Base-by-base conservation (phyloP, 139 green algal genomes). In the Zygnema cylindricum region DNA sequence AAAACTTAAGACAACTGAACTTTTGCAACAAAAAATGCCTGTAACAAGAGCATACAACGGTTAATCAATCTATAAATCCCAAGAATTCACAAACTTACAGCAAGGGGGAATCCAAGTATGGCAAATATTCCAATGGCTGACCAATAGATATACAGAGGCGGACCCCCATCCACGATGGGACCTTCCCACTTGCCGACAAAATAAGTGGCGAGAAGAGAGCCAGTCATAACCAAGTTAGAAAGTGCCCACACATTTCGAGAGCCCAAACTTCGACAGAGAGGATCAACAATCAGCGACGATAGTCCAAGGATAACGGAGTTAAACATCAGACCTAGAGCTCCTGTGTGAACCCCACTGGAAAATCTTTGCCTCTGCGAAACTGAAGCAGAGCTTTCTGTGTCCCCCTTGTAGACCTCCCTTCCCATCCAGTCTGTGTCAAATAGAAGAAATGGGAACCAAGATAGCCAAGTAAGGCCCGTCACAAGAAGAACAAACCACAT, bases 371-470 rank as follows among this genome's bases (percentile, higher is more conserved):
- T 11, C 16, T 71, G 41, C 23, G 41, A n/a, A 32, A 16, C 43
- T 35, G 38, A 32, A 32, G 84, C 75, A 0, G 25, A 41, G n/a
- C n/a, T n/a, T n/a, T n/a, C n/a, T n/a, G n/a, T n/a, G n/a, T n/a
- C n/a, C 0, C 88, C 88, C 0, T 36, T 35, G 42, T 76, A 92
- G 0, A 92, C 55, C 40, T 92, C 83, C 0, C 88, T 23, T 30
- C 88, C 88, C 69, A 92, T 88, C 88, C 88, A 92, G 25, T 92
- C 88, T 0, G 88, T 92, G 39, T 92, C 88, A 0, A 92, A 92
- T 22, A 92, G 84, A 3, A 92, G 57, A 1, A 92, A 92, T 2
- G 88, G 88, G 84, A 92, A 92, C 88, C 88, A 92, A 1, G 78
- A 49, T 0, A 85, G 32, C 87, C 82, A 90, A n/a, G 87, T 91